phyloP scores from a whole-genome alignment of 2,329 filamentous ascomycete genomes.

The Arthrobotrys sinensis region DNA sequence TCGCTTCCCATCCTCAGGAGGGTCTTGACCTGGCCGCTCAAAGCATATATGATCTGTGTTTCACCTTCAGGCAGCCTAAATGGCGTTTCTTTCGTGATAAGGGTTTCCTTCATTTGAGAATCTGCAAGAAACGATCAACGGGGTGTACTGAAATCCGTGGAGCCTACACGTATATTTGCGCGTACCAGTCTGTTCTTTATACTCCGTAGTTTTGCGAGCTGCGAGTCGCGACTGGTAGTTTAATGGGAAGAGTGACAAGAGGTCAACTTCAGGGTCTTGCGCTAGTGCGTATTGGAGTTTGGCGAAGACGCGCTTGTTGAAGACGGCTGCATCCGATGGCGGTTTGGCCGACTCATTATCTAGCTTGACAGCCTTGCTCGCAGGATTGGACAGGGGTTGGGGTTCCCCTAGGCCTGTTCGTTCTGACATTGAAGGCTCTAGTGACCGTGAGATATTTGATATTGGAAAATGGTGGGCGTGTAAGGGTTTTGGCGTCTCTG shows the following conservation, averaged over 20 bases:
- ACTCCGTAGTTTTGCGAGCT: slow-evolving; percentile 33
- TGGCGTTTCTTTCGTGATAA: slow-evolving; percentile 22
- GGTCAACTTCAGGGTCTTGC: slow-evolving; percentile 40
- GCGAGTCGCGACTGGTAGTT: slow-evolving; percentile 38
- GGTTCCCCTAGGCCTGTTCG: not conserved
- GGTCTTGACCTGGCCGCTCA: slow-evolving; percentile 33
- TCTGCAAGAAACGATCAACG: slow-evolving; percentile 33
- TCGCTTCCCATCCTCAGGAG: slow-evolving; percentile 16
- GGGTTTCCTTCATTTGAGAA: slow-evolving; percentile 25
- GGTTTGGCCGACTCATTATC: slow-evolving; percentile 26
- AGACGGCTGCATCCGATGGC: slow-evolving; percentile 30
- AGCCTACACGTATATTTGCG: slow-evolving; percentile 10
- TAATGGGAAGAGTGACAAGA: slow-evolving; percentile 38
- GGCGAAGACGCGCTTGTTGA: slow-evolving; percentile 29
- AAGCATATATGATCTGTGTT: slow-evolving; percentile 21
- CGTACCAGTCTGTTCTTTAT: slow-evolving; percentile 34
- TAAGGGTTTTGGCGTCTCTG: not conserved
- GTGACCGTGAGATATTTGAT: not conserved
- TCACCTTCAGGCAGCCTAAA: slow-evolving; percentile 29
- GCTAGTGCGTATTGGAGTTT: slow-evolving; percentile 23
- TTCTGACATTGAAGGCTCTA: slow-evolving; percentile 9
- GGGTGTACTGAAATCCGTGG: slow-evolving; percentile 12
- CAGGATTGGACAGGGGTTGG: not conserved
- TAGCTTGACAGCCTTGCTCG: slow-evolving; percentile 5
- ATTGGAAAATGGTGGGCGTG: not conserved